Base-by-base conservation (phyloP, 768 basidiomycete genomes). In the Boletus fagicola region DNA sequence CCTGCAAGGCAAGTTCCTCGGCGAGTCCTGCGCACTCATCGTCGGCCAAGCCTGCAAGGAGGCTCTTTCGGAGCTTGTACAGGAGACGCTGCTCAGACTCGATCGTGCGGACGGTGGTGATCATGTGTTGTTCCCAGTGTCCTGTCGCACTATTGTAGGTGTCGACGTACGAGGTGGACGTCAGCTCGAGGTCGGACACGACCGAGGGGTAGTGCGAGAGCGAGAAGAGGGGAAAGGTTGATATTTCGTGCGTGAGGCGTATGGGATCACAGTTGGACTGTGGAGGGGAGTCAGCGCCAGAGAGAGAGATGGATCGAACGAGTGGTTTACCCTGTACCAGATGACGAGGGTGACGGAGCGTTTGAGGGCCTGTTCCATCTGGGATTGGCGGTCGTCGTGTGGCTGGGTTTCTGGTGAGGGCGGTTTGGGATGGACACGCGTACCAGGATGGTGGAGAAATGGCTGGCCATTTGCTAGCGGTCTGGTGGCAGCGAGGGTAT, bases 101-200 rank as follows among this genome's bases (percentile, higher is more conserved):
- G 42, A 88, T 82, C 38, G 82, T 64, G 36, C 85, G 80, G 4
- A 88, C 85, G 16, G 82, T 79, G 40, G 75, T 75, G 56, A 85
- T 78, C 39, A 79, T 75, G 62, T 87, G 85, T 58, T 87, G 86
- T 51, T 87, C 86, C 87, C 87, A 89, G 53, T 84, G 80, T 0
- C 79, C 74, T 0, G 83, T 78, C 2, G 65, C 57, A 9, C 78
- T 74, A 55, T 84, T 80, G 66, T 79, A 88, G 3, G 82, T 76
- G 60, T 89, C 87, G 44, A 89, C 73, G 64, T 83, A 88, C 3
- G 84, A 81, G 13, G 71, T 68, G 1, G 76, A 53, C 0, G 75
- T 74, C 16, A 89, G 74, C 9, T 80, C 80, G 22, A 89, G 78
- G 61, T 85, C 83, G 13, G 74, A 67, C 4, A 83, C 76, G 55